Percentiles rank a stretch among this genome's conserved stretches.
Evolutionary conservation across 2,329 filamentous ascomycete genomes (phyloP).

Genomic region (Pseudogymnoascus sp.): DNA sequence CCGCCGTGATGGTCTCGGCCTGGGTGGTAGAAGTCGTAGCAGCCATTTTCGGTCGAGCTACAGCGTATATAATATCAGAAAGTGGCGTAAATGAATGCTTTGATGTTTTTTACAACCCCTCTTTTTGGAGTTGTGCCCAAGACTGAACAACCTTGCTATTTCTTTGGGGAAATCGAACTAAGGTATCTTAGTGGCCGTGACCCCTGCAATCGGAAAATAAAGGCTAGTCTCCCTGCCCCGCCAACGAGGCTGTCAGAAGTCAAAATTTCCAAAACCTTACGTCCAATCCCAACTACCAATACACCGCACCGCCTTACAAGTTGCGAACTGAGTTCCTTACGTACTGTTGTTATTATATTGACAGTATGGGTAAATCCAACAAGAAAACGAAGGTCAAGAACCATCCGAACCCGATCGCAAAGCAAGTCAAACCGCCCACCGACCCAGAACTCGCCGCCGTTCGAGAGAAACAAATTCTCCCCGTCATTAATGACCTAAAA

Average conservation of each 20-base stretch:
- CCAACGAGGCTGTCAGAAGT: slow-evolving; percentile 7
- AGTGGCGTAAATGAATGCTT: background rate
- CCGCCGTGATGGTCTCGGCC: slow-evolving; percentile 65
- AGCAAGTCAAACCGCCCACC: slow-evolving; percentile 51
- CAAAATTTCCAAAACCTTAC: slow-evolving; percentile 9
- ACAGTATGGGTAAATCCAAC: slow-evolving; percentile 50
- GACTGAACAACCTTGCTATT: slow-evolving; percentile 5
- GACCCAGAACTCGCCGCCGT: slow-evolving; percentile 58
- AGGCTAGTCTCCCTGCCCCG: background rate
- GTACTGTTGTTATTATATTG: background rate
- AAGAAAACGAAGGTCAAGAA: slow-evolving; percentile 45
- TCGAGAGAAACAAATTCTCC: slow-evolving; percentile 55
- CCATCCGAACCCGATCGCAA: slow-evolving; percentile 48
- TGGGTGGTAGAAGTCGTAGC: slow-evolving; percentile 36
- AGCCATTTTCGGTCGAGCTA: slow-evolving; percentile 18
- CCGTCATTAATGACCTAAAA: slow-evolving; percentile 52
- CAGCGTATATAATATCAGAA: background rate
- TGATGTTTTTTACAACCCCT: slow-evolving; percentile 3
- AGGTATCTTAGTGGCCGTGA: slow-evolving; percentile 1
- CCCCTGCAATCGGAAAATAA: slow-evolving; percentile 1
- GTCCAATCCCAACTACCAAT: background rate
- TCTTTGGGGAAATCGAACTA: background rate
- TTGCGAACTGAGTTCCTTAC: background rate
- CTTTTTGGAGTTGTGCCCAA: slow-evolving; percentile 3
- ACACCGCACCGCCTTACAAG: background rate